Evolutionary conservation across 2,329 filamentous ascomycete genomes (phyloP), one percentile per base, ranked within the genome.

Genomic region (Nemania abortiva): DNA sequence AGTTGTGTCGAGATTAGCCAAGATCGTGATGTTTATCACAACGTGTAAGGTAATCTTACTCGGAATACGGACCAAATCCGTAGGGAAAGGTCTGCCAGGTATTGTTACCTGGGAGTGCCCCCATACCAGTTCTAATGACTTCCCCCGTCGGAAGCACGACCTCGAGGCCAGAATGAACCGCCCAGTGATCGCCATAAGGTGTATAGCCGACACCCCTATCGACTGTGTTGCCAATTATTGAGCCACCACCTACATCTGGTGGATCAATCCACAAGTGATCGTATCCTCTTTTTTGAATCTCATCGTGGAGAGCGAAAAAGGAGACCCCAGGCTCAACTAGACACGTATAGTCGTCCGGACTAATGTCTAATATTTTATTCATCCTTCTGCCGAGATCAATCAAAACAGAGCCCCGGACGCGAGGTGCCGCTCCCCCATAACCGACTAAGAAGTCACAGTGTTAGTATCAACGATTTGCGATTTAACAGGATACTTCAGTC

Each of bases 311-410:
- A 31, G 82, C 81, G 63, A 84, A 82, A 72, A 84, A 88, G 0
- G 86, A 85, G 0, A 89, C 87, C 0, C 87, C 87, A 0, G 87
- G 87, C 73, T 89, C 86, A 4, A 89, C 81, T 0, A 89, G 76
- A 50, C 81, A 84, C 63, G 81, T 86, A 22, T 83, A 84, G 50
- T 82, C 82, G 18, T 85, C 82, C 0, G 79, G 81, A 72, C 86
- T 83, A 15, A 89, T 82, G 45, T 86, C 80, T 9, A 89, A 73
- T 9, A 89, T 81, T 71, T 81, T 82, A 73, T 85, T 84, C 86
- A 89, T 87, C 49, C 84, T 80, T 47, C 77, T 82, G 3, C 86
- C 86, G n/a, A 88, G 79, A 68, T 88, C 84, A 22, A 88, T 63
- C 2, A 83, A 82, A 0, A 88, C 78, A n/a, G 81, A 82, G 4